Percentiles rank a stretch among this genome's conserved stretches.
These are phyloP conservation scores for Rhodotorula babjevae DNA, from an alignment of 768 basidiomycete genomes.

Conservation along the genomic window DNA sequence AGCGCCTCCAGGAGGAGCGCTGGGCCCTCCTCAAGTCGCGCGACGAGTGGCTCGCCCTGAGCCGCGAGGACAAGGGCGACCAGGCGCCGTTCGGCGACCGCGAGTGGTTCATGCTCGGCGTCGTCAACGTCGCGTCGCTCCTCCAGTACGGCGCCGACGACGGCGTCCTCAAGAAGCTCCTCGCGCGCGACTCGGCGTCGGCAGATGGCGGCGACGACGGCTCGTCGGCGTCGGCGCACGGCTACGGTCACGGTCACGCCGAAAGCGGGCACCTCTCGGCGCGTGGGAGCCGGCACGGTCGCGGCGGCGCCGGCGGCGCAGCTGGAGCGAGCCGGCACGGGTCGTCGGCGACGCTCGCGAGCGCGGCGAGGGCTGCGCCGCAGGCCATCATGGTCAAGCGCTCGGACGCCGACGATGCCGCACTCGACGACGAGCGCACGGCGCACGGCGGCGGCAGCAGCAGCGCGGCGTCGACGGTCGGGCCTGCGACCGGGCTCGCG, in stretches of 20 bases:
- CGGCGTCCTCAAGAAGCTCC: conserved; percentile 61
- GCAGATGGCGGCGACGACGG: background rate
- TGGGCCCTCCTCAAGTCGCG: conserved; percentile 6
- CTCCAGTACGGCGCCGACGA: conserved; percentile 80
- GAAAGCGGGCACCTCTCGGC: background rate
- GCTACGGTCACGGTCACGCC: background rate
- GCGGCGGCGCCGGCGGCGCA: too few species aligned
- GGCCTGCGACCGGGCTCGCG: background rate
- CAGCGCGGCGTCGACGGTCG: background rate
- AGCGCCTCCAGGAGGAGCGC: conserved; percentile 49
- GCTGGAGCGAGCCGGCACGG: background rate
- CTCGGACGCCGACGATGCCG: background rate
- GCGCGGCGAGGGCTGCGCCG: conserved; percentile 3
- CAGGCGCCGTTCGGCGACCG: conserved; percentile 46
- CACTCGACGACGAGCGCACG: background rate
- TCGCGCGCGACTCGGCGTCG: conserved; percentile 12
- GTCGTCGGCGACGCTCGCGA: background rate
- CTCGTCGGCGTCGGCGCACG: background rate
- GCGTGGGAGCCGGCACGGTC: too few species aligned
- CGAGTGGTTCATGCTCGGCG: conserved; percentile 96
- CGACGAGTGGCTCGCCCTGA: conserved; percentile 43
- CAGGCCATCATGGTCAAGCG: conserved; percentile 39
- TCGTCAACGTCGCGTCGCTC: conserved; percentile 72
- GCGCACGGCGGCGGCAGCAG: conserved; percentile 18
- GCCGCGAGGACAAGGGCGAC: conserved; percentile 45